phyloP scores from a whole-genome alignment of 2,329 filamentous ascomycete species.

The Trichoderma oligosporum region DNA sequence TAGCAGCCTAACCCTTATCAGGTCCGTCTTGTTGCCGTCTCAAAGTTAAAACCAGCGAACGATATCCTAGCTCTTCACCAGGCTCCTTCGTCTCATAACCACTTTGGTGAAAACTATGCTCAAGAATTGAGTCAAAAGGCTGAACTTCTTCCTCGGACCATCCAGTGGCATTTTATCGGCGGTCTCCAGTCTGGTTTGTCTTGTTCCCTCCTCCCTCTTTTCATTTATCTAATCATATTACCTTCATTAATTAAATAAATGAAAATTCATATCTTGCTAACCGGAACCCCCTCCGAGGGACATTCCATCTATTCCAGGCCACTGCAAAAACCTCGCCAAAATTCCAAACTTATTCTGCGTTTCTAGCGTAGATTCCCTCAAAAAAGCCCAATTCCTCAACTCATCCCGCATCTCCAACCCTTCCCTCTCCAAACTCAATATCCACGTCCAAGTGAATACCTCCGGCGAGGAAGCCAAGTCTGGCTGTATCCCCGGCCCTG shows the following conservation, averaged over 20 bases:
- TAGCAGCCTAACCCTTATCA: constrained; percentile 32
- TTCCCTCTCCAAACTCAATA: constrained; percentile 50
- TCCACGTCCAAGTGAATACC: constrained; percentile 95
- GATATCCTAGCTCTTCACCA: constrained; percentile 83
- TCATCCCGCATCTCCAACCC: constrained; percentile 59
- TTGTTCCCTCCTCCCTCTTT: neutral
- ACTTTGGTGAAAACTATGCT: constrained; percentile 97
- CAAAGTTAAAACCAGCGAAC: constrained; percentile 89
- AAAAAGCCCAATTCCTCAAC: constrained; percentile 82
- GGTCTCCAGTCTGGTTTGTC: constrained; percentile 71
- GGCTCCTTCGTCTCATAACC: constrained; percentile 54
- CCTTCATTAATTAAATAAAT: too few species aligned
- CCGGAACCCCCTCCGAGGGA: neutral
- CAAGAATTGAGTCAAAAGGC: constrained; percentile 88
- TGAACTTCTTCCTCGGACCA: constrained; percentile 66
- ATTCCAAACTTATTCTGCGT: constrained; percentile 90
- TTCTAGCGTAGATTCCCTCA: constrained; percentile 80
- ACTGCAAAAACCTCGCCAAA: constrained; percentile 81
- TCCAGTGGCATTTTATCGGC: constrained; percentile 96
- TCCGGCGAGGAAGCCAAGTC: constrained; percentile 84
- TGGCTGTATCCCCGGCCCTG: constrained; percentile 65
- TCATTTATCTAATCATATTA: neutral
- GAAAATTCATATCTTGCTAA: neutral
- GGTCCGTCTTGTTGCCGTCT: constrained; percentile 89
- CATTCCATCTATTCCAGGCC: constrained; percentile 66